A percentile compares a stretch with the other conserved stretches of the same genome.
phyloP scores from a whole-genome alignment of 2,329 filamentous ascomycete genomes.

The Dactylellina leptospora region DNA sequence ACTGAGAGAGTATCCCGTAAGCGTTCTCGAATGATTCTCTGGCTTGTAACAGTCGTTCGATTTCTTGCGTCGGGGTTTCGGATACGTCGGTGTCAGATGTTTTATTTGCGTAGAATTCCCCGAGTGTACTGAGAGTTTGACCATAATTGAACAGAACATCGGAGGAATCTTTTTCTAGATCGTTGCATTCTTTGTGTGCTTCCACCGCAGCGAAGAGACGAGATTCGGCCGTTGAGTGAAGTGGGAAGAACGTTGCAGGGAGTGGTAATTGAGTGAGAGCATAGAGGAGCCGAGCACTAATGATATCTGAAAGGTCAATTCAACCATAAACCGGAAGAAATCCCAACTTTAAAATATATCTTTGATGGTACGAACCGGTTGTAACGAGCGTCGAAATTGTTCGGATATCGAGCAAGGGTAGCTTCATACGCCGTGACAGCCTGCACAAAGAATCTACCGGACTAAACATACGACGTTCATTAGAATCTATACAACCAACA shows the following conservation, averaged over 20 bases:
- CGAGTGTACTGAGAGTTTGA: slow-evolving; percentile 49
- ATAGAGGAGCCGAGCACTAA: slow-evolving; percentile 41
- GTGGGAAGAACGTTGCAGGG: slow-evolving; percentile 31
- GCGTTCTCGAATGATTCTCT: slow-evolving; percentile 53
- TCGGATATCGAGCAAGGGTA: slow-evolving; percentile 46
- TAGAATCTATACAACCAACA: not conserved
- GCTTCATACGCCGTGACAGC: slow-evolving; percentile 55
- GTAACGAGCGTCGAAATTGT: slow-evolving; percentile 56
- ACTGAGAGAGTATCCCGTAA: slow-evolving; percentile 53
- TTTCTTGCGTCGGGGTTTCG: slow-evolving; percentile 9
- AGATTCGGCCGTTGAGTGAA: slow-evolving; percentile 21
- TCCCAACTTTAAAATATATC: no score
- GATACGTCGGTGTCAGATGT: slow-evolving; percentile 31
- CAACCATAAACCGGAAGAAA: no score
- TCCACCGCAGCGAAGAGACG: slow-evolving; percentile 31
- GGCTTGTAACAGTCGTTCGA: slow-evolving; percentile 12
- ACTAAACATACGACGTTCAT: slow-evolving; percentile 23
- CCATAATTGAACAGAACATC: slow-evolving; percentile 52
- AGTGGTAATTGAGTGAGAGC: slow-evolving; percentile 40
- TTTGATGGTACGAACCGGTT: slow-evolving; percentile 54
- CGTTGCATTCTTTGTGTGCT: slow-evolving; percentile 41
- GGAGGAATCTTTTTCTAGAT: slow-evolving; percentile 20
- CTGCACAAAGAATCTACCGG: slow-evolving; percentile 56
- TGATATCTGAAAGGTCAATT: slow-evolving; percentile 9
- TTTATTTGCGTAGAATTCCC: slow-evolving; percentile 53